Base-by-base conservation (phyloP, 75 land plant species). In the Pseudotsuga menziesii region DNA sequence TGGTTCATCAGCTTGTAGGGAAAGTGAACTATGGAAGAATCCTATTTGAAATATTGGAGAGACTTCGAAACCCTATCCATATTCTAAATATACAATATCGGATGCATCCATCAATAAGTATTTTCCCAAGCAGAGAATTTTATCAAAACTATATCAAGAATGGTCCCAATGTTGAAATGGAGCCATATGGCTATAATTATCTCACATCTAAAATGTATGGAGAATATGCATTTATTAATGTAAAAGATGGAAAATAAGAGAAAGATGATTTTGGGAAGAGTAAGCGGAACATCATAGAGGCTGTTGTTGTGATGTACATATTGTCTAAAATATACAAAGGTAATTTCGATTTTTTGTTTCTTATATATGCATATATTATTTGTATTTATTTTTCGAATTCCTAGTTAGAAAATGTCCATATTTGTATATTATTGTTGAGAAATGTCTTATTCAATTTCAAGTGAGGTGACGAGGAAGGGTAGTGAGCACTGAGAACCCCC, bases 91-190 rank as follows among this genome's bases (percentile, higher is more conserved):
- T 57, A 64, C 94, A 97, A 98, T 97, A 97, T 78, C 89, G 99
- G 25, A 97, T 97, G 99, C 95, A 97, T 76, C 99, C 99, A 61
- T 95, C 92, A 78, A 97, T 97, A 60, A 87, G 92, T 41, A 66
- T 48, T 13, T 97, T 97, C 60, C 99, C 99, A 32, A 92, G 95
- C 20, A 75, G 76, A 20, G 89, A 92, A 85, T 97, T 97, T 71
- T 97, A 97, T 82, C 91, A 94, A 4, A 83, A 83, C 12, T 23
- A 74, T 67, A 80, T 95, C 71, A 16, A 56, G 39, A 83, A 95
- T 81, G 98, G 84, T 4, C 48, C 73, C 25, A 89, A 85, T 81
- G 91, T 95, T 52, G 74, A 54, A 20, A 35, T 22, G 15, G 76
- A 77, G 56, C 35, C 72, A 62, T 77, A 91, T 73, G 79, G 23